Evolutionary conservation across 1,284 basidiomycete species (phyloP), one percentile per base, ranked within the genome.

Genomic region (Naganishia liquefaciens): DNA sequence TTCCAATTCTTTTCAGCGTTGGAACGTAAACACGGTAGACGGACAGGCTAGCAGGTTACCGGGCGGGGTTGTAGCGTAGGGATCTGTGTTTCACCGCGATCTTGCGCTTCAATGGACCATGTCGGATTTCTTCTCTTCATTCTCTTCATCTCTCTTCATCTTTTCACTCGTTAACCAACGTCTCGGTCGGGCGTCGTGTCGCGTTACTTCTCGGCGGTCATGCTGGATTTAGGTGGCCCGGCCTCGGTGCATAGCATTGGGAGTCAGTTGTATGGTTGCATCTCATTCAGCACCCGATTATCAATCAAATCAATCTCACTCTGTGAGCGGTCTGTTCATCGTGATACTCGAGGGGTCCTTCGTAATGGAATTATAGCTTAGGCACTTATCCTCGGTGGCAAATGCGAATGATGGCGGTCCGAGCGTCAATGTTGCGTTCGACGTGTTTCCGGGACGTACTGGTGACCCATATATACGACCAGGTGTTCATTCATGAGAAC

Each of bases 191-290:
- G 51, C 7, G 46, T 47, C 5, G 49, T 15, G 15, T 28, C 25
- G 49, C 27, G 49, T 51, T n/a, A n/a, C n/a, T 33, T 53, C 19
- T n/a, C 17, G 51, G 28, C 13, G 15, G 21, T n/a, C 33, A 13
- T 37, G 33, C 4, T 37, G 33, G 28, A 21, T n/a, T 30, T 5
- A n/a, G n/a, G 11, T 33, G 30, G 19, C 46, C 11, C 21, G 11
- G 28, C 47, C 51, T 53, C 30, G 51, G 51, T 53, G 30, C 51
- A 53, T 21, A 39, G 51, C 51, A 6, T 53, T 33, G 51, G 51
- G 51, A 53, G 51, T 53, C 51, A 53, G 51, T 53, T 53, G 51
- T 53, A 53, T 53, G 51, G 51, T 53, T 19, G 51, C 51, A 53
- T 53, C 51, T 53, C 51, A 53, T 53, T 53, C 51, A 40, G 51